These are phyloP conservation scores for Silene noctiflora DNA, from an alignment of 179 eudicot genomes.

Conservation along the genomic window DNA sequence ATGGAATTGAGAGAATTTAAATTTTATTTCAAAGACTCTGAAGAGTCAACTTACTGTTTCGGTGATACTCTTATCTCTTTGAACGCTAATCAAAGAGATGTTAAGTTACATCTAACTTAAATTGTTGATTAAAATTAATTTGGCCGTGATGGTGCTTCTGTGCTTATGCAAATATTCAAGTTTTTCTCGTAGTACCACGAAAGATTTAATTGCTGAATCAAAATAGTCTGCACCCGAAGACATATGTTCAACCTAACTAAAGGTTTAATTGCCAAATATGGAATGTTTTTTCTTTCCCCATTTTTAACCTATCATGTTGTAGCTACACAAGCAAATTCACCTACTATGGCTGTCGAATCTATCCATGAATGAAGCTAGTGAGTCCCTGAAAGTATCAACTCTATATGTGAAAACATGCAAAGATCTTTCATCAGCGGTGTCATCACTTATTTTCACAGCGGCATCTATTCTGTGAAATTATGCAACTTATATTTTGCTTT, in stretches of 20 bases:
- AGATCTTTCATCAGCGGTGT: background rate
- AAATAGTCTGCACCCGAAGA: background rate
- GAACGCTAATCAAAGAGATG: background rate
- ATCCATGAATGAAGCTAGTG: background rate
- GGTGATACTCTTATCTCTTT: background rate
- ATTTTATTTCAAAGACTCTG: too few relatives aligned
- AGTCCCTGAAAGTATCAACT: background rate
- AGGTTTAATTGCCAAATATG: background rate
- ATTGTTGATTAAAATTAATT: background rate
- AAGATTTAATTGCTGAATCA: background rate
- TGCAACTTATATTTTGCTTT: background rate
- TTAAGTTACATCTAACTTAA: background rate
- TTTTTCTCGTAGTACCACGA: background rate
- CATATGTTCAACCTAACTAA: background rate
- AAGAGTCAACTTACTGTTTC: background rate
- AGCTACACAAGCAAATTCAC: background rate
- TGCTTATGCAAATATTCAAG: conserved; percentile 1
- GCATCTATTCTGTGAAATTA: background rate
- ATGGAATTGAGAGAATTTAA: background rate
- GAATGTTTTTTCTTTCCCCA: background rate
- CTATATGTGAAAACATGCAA: background rate
- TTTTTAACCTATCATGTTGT: background rate
- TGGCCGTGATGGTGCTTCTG: conserved; percentile 4
- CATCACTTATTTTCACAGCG: background rate
- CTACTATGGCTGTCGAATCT: background rate